Percentiles rank a stretch among this genome's conserved stretches.
Conservation (phyloP, 768 basidiomycete genomes). For the Pisolithus microcarpus region DNA sequence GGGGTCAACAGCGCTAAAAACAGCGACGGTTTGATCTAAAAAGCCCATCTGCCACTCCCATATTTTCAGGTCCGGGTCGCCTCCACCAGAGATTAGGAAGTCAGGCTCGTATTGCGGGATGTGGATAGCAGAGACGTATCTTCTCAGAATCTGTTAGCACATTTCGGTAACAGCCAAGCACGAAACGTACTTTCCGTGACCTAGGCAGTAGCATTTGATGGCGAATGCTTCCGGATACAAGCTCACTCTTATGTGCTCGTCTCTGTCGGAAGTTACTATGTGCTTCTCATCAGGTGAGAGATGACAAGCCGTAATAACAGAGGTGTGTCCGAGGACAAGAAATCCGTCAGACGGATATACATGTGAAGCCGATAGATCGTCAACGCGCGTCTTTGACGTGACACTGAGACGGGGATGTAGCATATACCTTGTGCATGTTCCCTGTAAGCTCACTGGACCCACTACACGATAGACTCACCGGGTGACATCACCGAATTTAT, state of each 20-base stretch:
- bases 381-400: slow-evolving; percentile 21
- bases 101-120: slow-evolving; percentile 43
- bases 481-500: slow-evolving; percentile 95
- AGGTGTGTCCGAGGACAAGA: slow-evolving; percentile 82
- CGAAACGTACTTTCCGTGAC: slow-evolving; percentile 63
- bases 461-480: slow-evolving; percentile 36
- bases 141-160: slow-evolving; percentile 22
- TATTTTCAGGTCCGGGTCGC: slow-evolving; percentile 66
- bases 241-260: slow-evolving; percentile 91
- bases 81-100: slow-evolving; percentile 78
- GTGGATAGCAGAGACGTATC: slow-evolving; percentile 80
- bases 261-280: slow-evolving; percentile 87
- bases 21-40: slow-evolving; percentile 42
- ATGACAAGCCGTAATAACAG: slow-evolving; percentile 68
- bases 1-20: slow-evolving; percentile 42
- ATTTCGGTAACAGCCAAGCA: background rate
- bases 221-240: slow-evolving; percentile 82
- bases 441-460: background rate
- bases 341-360: slow-evolving; percentile 64
- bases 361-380: slow-evolving; percentile 43
- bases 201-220: slow-evolving; percentile 83
- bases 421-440: slow-evolving; percentile 45
- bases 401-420: slow-evolving; percentile 29
- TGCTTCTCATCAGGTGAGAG: slow-evolving; percentile 61
- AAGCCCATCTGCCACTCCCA: slow-evolving; percentile 76